Conservation (phyloP, 495 filamentous ascomycete genomes). For the Talaromyces stipitatus region DNA sequence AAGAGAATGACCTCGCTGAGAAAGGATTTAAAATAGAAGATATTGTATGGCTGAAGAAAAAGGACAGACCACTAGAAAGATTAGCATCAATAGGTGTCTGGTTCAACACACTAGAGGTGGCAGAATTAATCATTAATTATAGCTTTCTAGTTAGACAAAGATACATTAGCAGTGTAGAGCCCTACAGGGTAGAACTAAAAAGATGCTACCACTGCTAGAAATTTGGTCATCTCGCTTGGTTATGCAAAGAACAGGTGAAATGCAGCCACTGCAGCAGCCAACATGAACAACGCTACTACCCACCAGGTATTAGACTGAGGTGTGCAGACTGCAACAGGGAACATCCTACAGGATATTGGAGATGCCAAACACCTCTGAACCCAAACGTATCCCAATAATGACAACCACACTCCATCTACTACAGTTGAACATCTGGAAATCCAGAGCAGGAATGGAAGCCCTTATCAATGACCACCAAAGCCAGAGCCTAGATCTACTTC, state of each 20-base stretch:
- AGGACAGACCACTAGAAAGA: background rate
- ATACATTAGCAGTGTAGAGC: too few species aligned
- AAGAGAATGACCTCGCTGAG: too few species aligned
- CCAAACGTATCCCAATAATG: constrained; percentile 14
- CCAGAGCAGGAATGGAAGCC: too few species aligned
- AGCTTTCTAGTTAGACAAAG: constrained; percentile 17
- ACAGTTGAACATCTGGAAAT: constrained; percentile 23
- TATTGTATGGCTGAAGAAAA: background rate
- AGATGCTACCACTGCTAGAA: constrained; percentile 18
- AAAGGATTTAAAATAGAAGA: background rate
- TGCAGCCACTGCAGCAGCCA: constrained; percentile 19
- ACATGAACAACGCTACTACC: constrained; percentile 14
- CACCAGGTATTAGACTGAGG: constrained; percentile 13
- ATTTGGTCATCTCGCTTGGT: constrained; percentile 24
- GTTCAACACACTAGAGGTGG: constrained; percentile 16
- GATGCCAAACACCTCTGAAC: constrained; percentile 8
- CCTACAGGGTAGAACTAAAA: constrained; percentile 15
- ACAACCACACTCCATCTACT: constrained; percentile 17
- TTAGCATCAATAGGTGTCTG: constrained; percentile 10
- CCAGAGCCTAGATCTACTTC: constrained; percentile 17
- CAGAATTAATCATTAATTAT: constrained; percentile 14
- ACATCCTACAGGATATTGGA: constrained; percentile 11
- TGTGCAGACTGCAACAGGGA: too few species aligned
- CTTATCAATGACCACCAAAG: constrained; percentile 21
- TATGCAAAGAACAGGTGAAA: too few species aligned